Percentiles rank a stretch among this genome's conserved stretches.
Conservation (phyloP, 2,329 filamentous ascomycete genomes). For the Biscogniauxia sp. region DNA sequence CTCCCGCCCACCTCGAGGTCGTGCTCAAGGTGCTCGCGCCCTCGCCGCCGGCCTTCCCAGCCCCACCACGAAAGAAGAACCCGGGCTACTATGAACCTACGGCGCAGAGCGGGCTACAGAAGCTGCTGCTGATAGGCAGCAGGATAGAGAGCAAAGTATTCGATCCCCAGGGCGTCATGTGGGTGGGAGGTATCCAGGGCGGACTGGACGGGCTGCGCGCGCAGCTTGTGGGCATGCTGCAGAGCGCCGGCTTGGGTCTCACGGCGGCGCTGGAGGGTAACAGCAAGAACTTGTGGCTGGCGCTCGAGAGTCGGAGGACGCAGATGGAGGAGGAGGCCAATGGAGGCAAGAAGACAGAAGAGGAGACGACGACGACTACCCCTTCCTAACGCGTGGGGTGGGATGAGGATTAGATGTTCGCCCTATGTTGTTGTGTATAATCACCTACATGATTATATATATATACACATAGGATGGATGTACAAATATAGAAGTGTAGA, state of each 20-base stretch:
- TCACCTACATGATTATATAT: constrained; percentile 3
- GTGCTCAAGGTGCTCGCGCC: constrained; percentile 78
- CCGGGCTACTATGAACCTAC: constrained; percentile 78
- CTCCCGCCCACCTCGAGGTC: constrained; percentile 78
- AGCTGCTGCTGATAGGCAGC: constrained; percentile 82
- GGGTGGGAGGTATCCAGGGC: constrained; percentile 72
- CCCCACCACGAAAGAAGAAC: constrained; percentile 71
- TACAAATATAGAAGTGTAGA: background rate
- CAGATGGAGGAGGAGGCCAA: constrained; percentile 73
- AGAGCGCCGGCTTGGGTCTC: constrained; percentile 74
- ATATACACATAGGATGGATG: background rate
- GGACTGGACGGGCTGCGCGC: constrained; percentile 77
- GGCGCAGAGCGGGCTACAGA: constrained; percentile 80
- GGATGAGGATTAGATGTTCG: constrained; percentile 10
- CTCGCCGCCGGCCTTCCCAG: constrained; percentile 68
- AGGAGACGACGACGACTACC: constrained; percentile 7
- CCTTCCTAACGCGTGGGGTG: constrained; percentile 26
- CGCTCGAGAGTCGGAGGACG: constrained; percentile 76
- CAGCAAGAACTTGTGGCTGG: constrained; percentile 79
- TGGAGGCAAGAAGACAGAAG: constrained; percentile 30
- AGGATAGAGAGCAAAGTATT: constrained; percentile 83
- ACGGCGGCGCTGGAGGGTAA: constrained; percentile 77
- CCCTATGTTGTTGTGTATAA: constrained; percentile 14
- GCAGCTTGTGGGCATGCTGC: constrained; percentile 78
- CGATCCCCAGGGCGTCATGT: constrained; percentile 66